Base-by-base conservation (phyloP, 2,329 filamentous ascomycete species). In the Aureobasidium sp. region DNA sequence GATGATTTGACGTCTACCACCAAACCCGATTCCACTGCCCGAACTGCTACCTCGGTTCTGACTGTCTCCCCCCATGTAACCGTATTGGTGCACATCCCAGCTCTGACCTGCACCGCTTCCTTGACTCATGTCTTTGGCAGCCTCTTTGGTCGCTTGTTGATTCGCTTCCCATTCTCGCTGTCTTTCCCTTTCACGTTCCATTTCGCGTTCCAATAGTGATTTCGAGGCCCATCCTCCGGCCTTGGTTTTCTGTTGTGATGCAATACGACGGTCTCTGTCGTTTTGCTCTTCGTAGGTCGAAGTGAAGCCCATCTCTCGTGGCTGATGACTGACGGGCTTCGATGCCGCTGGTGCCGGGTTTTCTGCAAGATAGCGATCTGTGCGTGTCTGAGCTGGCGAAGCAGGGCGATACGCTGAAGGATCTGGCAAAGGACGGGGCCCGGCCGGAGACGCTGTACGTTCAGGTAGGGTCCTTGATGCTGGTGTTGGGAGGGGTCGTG, bases 111-210 rank as follows among this genome's bases (percentile, higher is more conserved):
- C 80, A 0, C 81, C 82, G 37, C 81, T 79, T 0, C 84, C 84
- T 21, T 85, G 81, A 12, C 79, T 76, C 1, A 70, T 68, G 16
- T 77, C 72, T 29, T 73, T 74, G 5, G 74, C 73, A 0, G 79
- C 76, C 53, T 76, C 76, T 19, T 80, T 78, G 16, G 81, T 79
- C 59, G 79, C 80, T 62, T 81, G 75, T 68, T 91, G 88, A 1
- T 81, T 74, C 57, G 86, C 81, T 66, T 93, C 87, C 88, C 88
- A 90, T 66, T 90, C 86, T 53, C 76, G 78, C 70, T 90, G 86
- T 12, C 86, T 75, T 70, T 88, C 80, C 7, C 86, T 76, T 68
- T 90, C 86, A 65, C 85, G 75, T 66, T 90, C 86, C 84, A 90
- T 89, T 68, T 90, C 86, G 24, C 84, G 80, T 69, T 90, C 86